phyloP scores from a whole-genome alignment of 306 rosid genomes.

The Oxytropis ochrocephala region DNA sequence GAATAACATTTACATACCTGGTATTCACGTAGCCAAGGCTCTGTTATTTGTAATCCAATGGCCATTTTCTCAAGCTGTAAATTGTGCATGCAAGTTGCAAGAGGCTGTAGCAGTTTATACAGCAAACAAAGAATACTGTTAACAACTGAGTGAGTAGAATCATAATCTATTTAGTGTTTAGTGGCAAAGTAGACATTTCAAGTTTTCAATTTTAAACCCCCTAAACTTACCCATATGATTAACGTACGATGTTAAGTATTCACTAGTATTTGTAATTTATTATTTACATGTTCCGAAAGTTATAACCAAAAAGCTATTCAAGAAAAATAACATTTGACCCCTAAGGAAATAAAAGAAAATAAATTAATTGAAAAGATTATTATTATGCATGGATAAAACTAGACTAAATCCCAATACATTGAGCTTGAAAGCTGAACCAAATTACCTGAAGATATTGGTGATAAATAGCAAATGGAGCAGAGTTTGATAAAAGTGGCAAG shows the following conservation, averaged over 20 bases:
- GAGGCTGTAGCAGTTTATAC: conserved; percentile 67
- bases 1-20: conserved; percentile 57
- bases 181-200: not conserved
- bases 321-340: not conserved
- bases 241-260: not conserved
- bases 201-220: conserved; percentile 4
- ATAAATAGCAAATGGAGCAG: conserved; percentile 93
- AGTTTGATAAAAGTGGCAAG: conserved; percentile 70
- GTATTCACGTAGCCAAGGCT: conserved; percentile 99
- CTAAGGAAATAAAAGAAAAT: not conserved
- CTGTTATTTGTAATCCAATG: conserved; percentile 85
- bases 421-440: not conserved
- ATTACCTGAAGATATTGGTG: conserved; percentile 91
- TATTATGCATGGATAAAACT: not conserved
- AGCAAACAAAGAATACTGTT: conserved; percentile 6
- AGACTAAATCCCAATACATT: not conserved
- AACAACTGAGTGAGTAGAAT: not conserved
- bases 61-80: conserved; percentile 82
- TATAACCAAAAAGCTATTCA: not conserved
- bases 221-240: not conserved
- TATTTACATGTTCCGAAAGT: not conserved
- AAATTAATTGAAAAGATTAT: not conserved
- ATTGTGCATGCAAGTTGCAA: conserved; percentile 90
- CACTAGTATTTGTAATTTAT: not conserved
- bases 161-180: not conserved